Evolutionary conservation across 768 basidiomycete species (phyloP).

Genomic region (Russula compacta): DNA sequence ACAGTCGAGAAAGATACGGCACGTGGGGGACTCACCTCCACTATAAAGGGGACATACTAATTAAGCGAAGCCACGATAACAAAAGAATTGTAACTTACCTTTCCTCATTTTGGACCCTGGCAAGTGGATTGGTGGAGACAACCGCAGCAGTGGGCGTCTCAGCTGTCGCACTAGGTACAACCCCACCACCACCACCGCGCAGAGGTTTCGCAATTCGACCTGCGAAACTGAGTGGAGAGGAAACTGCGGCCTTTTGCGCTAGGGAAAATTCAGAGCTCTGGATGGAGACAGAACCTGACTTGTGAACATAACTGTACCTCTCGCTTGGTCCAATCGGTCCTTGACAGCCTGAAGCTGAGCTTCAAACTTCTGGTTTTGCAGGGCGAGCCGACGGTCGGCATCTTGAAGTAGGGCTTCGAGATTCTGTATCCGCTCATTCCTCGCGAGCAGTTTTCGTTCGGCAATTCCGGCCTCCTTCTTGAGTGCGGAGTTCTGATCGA

Average conservation of each 20-base stretch:
- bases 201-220: constrained; percentile 96
- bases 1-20: constrained; percentile 10
- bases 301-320: constrained; percentile 46
- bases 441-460: constrained; percentile 90
- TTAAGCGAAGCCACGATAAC: constrained; percentile 1
- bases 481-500: constrained; percentile 93
- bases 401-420: constrained; percentile 88
- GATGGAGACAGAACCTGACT: constrained; percentile 3
- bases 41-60: constrained; percentile 10
- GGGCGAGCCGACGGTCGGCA: constrained; percentile 83
- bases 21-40: constrained; percentile 16
- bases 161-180: constrained; percentile 33
- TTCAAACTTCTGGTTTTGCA: constrained; percentile 95
- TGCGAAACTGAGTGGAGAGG: constrained; percentile 62
- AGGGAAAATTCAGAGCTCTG: constrained; percentile 21
- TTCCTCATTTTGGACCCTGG: constrained; percentile 76
- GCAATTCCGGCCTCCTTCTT: constrained; percentile 98
- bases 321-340: constrained; percentile 85
- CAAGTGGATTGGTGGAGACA: constrained; percentile 54
- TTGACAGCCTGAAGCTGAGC: constrained; percentile 85
- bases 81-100: constrained; percentile 28
- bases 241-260: constrained; percentile 74
- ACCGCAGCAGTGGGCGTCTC: constrained; percentile 35
- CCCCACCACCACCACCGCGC: constrained; percentile 77
- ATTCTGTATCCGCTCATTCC: constrained; percentile 97